Evolutionary conservation across 2,329 filamentous ascomycete species (phyloP).

Genomic region (Helicocarpus griseus): DNA sequence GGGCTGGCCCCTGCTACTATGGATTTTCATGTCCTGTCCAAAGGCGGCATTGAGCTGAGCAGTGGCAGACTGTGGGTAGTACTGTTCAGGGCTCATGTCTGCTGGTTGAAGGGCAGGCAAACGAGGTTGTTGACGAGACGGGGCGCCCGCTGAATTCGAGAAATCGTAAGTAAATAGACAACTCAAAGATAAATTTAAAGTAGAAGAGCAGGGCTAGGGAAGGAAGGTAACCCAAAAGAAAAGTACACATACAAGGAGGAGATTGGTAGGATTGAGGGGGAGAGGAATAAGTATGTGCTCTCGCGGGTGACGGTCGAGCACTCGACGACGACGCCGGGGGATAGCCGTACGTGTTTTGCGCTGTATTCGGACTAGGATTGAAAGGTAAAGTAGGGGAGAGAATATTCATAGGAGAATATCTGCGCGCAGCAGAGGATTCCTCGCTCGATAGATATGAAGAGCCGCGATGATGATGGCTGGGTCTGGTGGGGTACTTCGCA

Average conservation of each 20-base stretch:
- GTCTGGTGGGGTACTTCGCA: constrained; percentile 75
- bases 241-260: constrained; percentile 42
- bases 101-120: constrained; percentile 63
- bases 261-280: constrained; percentile 50
- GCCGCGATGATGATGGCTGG: constrained; percentile 60
- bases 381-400: constrained; percentile 75
- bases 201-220: no score
- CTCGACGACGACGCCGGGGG: constrained; percentile 42
- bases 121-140: constrained; percentile 49
- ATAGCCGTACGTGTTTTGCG: constrained; percentile 43
- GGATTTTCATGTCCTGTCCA: constrained; percentile 43
- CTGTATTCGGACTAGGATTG: constrained; percentile 51
- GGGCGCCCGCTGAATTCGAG: constrained; percentile 10
- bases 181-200: no score
- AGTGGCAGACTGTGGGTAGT: constrained; percentile 61
- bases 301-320: constrained; percentile 68
- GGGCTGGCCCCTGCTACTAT: constrained; percentile 34
- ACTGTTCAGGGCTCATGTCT: constrained; percentile 58
- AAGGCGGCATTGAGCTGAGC: constrained; percentile 61
- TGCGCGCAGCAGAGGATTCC: constrained; percentile 72
- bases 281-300: constrained; percentile 49
- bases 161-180: not conserved
- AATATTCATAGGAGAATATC: constrained; percentile 93
- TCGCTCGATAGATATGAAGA: constrained; percentile 64
- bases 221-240: not conserved